Evolutionary conservation across 2,329 filamentous ascomycete genomes (phyloP).

Genomic region (Cytospora paraplurivora): DNA sequence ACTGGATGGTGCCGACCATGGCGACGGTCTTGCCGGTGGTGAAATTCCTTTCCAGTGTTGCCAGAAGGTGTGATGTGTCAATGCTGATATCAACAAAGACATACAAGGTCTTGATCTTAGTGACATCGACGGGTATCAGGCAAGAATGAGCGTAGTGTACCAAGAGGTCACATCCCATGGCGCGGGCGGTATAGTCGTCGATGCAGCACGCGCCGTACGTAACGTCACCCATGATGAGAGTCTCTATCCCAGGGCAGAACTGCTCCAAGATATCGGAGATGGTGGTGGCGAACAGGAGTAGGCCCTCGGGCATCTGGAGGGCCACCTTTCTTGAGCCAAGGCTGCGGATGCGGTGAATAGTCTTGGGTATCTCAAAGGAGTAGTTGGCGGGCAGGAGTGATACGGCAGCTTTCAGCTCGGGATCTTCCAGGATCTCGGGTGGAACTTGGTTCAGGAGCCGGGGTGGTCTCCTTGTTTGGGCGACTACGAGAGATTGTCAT

Average conservation of each 20-base stretch:
- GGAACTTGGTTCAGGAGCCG: slow-evolving; percentile 91
- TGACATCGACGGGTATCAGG: slow-evolving; percentile 93
- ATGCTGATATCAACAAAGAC: slow-evolving; percentile 99
- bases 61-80: slow-evolving; percentile 83
- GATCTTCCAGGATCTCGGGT: slow-evolving; percentile 79
- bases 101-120: slow-evolving; percentile 94
- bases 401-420: slow-evolving; percentile 84
- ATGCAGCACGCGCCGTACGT: slow-evolving; percentile 99
- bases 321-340: slow-evolving; percentile 80
- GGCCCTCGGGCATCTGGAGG: slow-evolving; percentile 94
- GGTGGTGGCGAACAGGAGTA: slow-evolving; percentile 93
- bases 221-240: slow-evolving; percentile 98
- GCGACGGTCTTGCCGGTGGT: slow-evolving; percentile 82
- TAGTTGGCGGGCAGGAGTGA: slow-evolving; percentile 91
- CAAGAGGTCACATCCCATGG: slow-evolving; percentile 88
- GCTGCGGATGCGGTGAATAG: slow-evolving; percentile 87
- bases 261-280: slow-evolving; percentile 94
- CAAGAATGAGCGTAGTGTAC: slow-evolving; percentile 98
- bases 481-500: slow-evolving; percentile 52
- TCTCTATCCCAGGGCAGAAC: slow-evolving; percentile 90
- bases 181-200: slow-evolving; percentile 94
- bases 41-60: slow-evolving; percentile 88
- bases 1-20: slow-evolving; percentile 95
- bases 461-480: slow-evolving; percentile 70
- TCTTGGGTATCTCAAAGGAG: slow-evolving; percentile 98